Evolutionary conservation across 2,329 filamentous ascomycete species (phyloP).

Genomic region (Exophiala viscosa): DNA sequence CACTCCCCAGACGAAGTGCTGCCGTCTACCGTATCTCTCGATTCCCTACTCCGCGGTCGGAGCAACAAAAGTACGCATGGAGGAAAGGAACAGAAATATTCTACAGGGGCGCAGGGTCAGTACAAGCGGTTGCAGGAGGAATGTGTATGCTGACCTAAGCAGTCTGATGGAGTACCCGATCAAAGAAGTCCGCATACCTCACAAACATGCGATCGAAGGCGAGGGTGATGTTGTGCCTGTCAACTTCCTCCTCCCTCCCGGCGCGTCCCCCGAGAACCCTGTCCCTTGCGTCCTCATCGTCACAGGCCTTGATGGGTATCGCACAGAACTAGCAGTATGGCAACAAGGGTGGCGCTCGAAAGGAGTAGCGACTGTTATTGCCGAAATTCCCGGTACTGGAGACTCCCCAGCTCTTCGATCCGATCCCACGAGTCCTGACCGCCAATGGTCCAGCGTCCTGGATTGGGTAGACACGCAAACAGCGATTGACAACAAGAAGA

Average conservation of each 20-base stretch:
- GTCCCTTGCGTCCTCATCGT: conserved; percentile 55
- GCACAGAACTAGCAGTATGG: conserved; percentile 45
- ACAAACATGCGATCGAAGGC: conserved; percentile 46
- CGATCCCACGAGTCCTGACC: conserved; percentile 56
- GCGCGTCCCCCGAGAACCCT: conserved; percentile 40
- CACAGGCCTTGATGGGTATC: conserved; percentile 58
- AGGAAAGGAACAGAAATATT: conserved; percentile 27
- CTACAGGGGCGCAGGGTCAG: conserved; percentile 29
- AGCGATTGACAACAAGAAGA: conserved; percentile 46
- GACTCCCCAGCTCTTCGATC: conserved; percentile 63
- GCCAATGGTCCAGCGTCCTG: conserved; percentile 52
- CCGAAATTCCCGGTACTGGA: conserved; percentile 65
- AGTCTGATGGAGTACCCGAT: conserved; percentile 47
- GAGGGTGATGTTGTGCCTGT: conserved; percentile 60
- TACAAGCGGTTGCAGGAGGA: neutral
- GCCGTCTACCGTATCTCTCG: conserved; percentile 70
- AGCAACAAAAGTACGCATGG: conserved; percentile 29
- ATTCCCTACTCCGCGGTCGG: conserved; percentile 51
- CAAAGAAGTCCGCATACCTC: conserved; percentile 59
- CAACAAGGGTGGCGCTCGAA: conserved; percentile 32
- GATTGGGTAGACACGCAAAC: conserved; percentile 51
- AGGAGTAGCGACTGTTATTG: conserved; percentile 55
- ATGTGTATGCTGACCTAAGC: conserved; percentile 8
- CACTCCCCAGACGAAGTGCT: conserved; percentile 66
- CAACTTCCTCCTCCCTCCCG: conserved; percentile 60